Evolutionary conservation across 176 grass and related monocot genomes (phyloP), one percentile per base, ranked within the genome.

Genomic region (Tuctoria greenei): DNA sequence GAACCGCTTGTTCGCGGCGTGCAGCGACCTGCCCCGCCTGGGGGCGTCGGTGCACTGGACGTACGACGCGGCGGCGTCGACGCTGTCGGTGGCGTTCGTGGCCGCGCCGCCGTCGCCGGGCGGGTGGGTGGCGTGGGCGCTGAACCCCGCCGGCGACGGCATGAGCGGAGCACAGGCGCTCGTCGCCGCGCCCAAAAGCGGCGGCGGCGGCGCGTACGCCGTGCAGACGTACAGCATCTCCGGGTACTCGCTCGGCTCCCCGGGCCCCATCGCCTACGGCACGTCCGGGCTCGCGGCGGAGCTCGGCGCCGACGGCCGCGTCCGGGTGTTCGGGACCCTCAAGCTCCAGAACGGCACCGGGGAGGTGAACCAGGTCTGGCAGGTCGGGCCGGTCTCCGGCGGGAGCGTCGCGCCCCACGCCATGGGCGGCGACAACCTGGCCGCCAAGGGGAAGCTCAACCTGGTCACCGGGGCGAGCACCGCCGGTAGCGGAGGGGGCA

Each of bases 321-420:
- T 91, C 16, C 51, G 18, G 64, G 5, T 97, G 1, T 97, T 89
- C 55, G 93, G 79, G 0, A 97, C 36, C 2, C 83, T 97, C 8
- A 49, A 42, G 66, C 81, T 97, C 24, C 70, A 47, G 14, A 86
- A 84, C 49, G 83, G 83, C 10, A 81, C 73, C 2, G 18, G 69
- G 10, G 78, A 26, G 56, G 40, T 91, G 8, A 97, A 91, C 69
- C 90, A 93, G 81, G 83, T 93, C 16, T 97, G 93, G 93, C 90
- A 93, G 80, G 90, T 91, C 1, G 61, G 79, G 0, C 23, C 74
- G 0, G 49, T 81, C 8, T 47, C 59, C 0, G 25, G 56, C 37
- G 90, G 86, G 6, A 17, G 23, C 39, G 74, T 84, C 21, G 1
- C 0, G 6, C 0, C 4, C 20, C 93, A 97, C 40, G 64, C 1